phyloP scores from a whole-genome alignment of 805 yeast species.

The Candida ipomoeae region DNA sequence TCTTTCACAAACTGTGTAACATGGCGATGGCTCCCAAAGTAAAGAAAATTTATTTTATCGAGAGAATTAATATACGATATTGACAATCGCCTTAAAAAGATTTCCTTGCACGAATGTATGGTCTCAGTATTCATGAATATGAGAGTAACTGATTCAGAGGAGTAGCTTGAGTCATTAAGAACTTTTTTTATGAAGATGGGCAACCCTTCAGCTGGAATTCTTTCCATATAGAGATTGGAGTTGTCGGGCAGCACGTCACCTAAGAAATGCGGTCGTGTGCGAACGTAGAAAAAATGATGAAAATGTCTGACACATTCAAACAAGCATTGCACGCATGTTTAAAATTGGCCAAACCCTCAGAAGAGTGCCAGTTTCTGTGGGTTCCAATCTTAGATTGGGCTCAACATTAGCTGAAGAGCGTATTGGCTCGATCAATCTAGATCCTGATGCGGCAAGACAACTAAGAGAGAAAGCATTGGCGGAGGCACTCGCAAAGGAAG shows the following conservation, averaged over 20 bases:
- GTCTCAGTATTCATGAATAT: background rate
- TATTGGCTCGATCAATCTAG: background rate
- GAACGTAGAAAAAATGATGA: conserved; percentile 1
- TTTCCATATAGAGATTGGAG: background rate
- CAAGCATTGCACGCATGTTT: background rate
- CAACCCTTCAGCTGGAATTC: background rate
- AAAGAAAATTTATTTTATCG: background rate
- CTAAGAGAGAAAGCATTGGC: conserved; percentile 39
- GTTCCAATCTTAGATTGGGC: background rate
- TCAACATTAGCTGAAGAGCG: conserved; percentile 1
- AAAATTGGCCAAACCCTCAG: background rate
- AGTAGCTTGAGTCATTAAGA: background rate
- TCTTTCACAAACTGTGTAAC: background rate
- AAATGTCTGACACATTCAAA: background rate
- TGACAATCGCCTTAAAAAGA: background rate
- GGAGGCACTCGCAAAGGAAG: conserved; percentile 42
- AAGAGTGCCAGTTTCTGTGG: background rate
- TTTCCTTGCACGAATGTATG: background rate
- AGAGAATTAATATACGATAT: background rate
- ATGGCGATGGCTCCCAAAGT: background rate
- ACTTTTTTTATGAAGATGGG: background rate
- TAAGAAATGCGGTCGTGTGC: conserved; percentile 3
- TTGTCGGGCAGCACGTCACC: background rate
- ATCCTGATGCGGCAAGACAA: conserved; percentile 15
- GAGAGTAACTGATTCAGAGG: background rate